Evolutionary conservation across 345 rosid genomes (phyloP).

Genomic region (Sisymbrium irio): DNA sequence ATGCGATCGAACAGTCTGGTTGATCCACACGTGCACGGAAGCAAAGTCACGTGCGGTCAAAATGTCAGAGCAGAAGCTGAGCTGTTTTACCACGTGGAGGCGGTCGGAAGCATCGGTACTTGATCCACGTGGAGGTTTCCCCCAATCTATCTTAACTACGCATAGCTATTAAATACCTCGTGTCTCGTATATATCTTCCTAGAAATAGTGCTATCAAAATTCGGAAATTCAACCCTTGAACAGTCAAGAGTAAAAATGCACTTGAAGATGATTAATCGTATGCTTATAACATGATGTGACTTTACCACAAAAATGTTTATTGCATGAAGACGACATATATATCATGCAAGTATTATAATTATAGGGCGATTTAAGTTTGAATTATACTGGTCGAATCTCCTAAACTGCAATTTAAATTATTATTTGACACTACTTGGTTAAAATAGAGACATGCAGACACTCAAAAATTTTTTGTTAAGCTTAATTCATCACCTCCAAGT

Average conservation of each 20-base stretch:
- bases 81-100: constrained; percentile 31
- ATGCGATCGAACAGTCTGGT: constrained; percentile 14
- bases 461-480: no score
- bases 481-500: no score
- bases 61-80: constrained; percentile 28
- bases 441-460: no score
- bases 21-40: constrained; percentile 31
- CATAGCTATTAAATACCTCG: constrained; percentile 11
- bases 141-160: constrained; percentile 5
- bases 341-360: neutral
- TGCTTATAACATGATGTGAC: constrained; percentile 3
- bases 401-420: neutral
- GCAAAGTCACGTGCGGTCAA: constrained; percentile 38
- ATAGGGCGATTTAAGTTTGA: neutral
- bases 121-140: constrained; percentile 28
- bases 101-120: constrained; percentile 40
- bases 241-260: neutral
- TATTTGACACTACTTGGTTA: no score
- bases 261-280: neutral
- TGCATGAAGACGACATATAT: neutral
- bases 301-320: neutral
- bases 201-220: neutral
- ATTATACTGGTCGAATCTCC: neutral
- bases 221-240: neutral
- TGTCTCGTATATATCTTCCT: neutral